Evolutionary conservation across 2,329 filamentous ascomycete species (phyloP), one percentile per base, ranked within the genome.

Genomic region (Waltergamsia citrina): DNA sequence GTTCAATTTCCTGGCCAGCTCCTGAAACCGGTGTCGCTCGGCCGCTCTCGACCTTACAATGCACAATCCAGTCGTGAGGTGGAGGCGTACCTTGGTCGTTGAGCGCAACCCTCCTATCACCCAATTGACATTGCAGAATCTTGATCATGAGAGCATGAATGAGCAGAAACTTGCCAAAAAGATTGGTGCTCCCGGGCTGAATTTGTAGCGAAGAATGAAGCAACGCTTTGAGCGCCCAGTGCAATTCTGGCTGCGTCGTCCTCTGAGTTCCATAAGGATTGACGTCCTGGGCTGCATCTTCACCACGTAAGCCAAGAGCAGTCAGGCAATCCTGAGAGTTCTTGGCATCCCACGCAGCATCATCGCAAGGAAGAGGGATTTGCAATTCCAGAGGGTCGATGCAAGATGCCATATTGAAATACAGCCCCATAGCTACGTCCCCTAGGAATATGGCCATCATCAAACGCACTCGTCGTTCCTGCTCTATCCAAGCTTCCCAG

Each of bases 111-210:
- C 57, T 43, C 34, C 50, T 56, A 6, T 62, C 65, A 28, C 62
- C 60, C 4, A 59, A 43, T 37, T 63, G 61, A 9, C 57, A 60
- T 22, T 56, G 54, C 34, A 57, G 55, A 41, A 85, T 71, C 42
- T 82, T 67, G 6, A 74, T 65, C 36, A 83, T 66, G 34, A 87
- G 60, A 10, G 72, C 74, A 46, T 86, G 81, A 7, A 86, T 74
- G 30, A 86, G 55, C 36, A 86, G 71, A 46, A 85, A 85, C 48
- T 86, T 86, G 23, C 77, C 78, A 46, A 78, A 82, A 3, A 81
- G 60, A 44, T 85, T 86, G 2, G 81, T 85, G 16, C 71, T 71
- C 29, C 75, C 71, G 4, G 74, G 71, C 37, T 75, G 71, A 35
- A 85, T 73, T 31, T 72, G 65, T 41, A 71, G 67, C 8, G 63